Conservation (phyloP, 495 filamentous ascomycete genomes). For the Podospora comata region DNA sequence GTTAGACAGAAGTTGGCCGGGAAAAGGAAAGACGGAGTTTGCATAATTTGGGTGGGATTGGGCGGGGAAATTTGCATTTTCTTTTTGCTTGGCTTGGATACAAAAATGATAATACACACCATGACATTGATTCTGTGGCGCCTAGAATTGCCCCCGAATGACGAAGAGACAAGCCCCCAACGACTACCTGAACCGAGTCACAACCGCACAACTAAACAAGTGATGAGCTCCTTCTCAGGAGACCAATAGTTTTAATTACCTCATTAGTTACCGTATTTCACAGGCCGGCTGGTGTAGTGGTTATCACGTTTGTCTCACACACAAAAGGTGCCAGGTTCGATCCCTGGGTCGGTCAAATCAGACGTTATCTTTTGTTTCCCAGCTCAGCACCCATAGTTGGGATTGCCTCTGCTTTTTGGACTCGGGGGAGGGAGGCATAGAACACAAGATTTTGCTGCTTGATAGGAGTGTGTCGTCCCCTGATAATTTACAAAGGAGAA, state of each 20-base stretch:
- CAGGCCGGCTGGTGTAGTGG: slow-evolving; percentile 28
- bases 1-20: neutral
- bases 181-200: too few species aligned
- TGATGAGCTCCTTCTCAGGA: too few species aligned
- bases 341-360: slow-evolving; percentile 25
- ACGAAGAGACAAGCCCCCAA: too few species aligned
- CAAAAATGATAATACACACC: neutral
- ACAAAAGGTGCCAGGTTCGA: slow-evolving; percentile 31
- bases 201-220: too few species aligned
- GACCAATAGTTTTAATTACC: too few species aligned
- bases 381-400: neutral
- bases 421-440: too few species aligned
- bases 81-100: neutral
- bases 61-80: neutral
- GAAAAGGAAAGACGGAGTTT: neutral
- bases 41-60: neutral
- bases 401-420: too few species aligned
- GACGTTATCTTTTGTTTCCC: neutral
- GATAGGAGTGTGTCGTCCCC: too few species aligned
- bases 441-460: too few species aligned
- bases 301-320: slow-evolving; percentile 32
- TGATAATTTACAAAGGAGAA: too few species aligned
- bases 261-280: neutral
- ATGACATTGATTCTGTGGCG: neutral
- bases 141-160: too few species aligned